These are phyloP conservation scores for Epichloe amarillans DNA, from an alignment of 2,329 filamentous ascomycete species.

Conservation along the genomic window DNA sequence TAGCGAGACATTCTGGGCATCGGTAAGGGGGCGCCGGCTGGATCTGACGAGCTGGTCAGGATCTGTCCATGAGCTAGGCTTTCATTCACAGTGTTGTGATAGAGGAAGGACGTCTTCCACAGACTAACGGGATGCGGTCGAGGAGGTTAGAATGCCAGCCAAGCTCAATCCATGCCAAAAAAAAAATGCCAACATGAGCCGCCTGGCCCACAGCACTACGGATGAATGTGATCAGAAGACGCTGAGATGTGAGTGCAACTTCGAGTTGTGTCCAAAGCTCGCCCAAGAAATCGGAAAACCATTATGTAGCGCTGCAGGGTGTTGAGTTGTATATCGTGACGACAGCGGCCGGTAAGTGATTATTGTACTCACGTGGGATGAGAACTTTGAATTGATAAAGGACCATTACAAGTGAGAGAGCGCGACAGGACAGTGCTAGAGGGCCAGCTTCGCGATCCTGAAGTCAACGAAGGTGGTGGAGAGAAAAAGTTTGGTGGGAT, in stretches of 20 bases:
- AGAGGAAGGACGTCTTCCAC: not conserved
- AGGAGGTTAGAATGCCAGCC: not conserved
- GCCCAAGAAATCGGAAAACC: too few relatives aligned
- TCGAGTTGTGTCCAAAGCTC: too few relatives aligned
- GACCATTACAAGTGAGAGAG: too few relatives aligned
- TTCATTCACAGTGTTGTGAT: not conserved
- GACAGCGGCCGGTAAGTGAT: not conserved
- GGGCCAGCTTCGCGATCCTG: not conserved
- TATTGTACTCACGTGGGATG: not conserved
- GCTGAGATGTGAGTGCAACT: not conserved
- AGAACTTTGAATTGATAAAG: not conserved
- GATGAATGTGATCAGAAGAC: not conserved
- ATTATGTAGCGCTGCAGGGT: not conserved
- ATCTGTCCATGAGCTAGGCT: too few relatives aligned
- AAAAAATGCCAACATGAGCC: not conserved
- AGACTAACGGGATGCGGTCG: not conserved
- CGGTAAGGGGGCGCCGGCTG: not conserved
- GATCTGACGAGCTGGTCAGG: not conserved
- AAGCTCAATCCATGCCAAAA: not conserved
- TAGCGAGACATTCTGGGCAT: conserved; percentile 1
- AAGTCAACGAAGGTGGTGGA: not conserved
- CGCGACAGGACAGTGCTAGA: too few relatives aligned
- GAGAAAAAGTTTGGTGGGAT: not conserved
- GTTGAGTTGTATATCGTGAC: not conserved
- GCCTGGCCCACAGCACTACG: not conserved